phyloP scores from a whole-genome alignment of 2,329 filamentous ascomycete genomes.

The Colletotrichum chlorophyti region DNA sequence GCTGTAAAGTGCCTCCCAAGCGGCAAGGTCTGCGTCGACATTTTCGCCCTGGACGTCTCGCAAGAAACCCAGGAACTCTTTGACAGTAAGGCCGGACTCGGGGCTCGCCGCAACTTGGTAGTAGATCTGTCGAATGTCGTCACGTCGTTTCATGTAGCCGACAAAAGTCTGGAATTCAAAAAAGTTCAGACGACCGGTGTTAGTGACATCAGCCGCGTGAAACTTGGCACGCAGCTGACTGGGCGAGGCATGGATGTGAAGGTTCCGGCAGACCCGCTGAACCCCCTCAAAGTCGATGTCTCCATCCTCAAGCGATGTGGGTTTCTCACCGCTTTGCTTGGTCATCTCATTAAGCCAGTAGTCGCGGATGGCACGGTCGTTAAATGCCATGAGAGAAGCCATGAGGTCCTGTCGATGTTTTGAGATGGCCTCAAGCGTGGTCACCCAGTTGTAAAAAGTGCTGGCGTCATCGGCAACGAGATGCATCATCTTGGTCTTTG shows the following conservation, averaged over 20 bases:
- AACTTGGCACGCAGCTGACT: conserved; percentile 78
- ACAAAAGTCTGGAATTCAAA: conserved; percentile 86
- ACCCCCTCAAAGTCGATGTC: conserved; percentile 80
- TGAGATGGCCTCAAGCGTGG: conserved; percentile 82
- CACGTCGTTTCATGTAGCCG: conserved; percentile 79
- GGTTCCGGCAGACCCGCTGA: conserved; percentile 82
- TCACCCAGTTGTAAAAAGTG: conserved; percentile 80
- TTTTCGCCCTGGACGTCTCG: conserved; percentile 77
- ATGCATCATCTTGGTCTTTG: conserved; percentile 87
- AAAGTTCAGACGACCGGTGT: conserved; percentile 74
- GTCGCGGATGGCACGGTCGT: conserved; percentile 79
- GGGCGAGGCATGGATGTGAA: conserved; percentile 90
- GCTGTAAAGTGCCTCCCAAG: conserved; percentile 77
- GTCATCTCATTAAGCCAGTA: conserved; percentile 90
- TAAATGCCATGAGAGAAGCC: conserved; percentile 85
- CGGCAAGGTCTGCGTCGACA: conserved; percentile 66
- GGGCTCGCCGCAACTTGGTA: conserved; percentile 63
- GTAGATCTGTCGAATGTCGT: conserved; percentile 81
- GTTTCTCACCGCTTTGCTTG: conserved; percentile 60
- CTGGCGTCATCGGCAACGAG: conserved; percentile 79
- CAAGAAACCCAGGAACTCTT: conserved; percentile 80
- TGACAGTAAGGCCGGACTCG: conserved; percentile 70
- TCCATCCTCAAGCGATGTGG: conserved; percentile 64
- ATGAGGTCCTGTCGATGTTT: conserved; percentile 89
- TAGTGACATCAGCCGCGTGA: conserved; percentile 70